Base-by-base conservation (phyloP, 352 stramenopile species). In the Globisporangium middletonii region DNA sequence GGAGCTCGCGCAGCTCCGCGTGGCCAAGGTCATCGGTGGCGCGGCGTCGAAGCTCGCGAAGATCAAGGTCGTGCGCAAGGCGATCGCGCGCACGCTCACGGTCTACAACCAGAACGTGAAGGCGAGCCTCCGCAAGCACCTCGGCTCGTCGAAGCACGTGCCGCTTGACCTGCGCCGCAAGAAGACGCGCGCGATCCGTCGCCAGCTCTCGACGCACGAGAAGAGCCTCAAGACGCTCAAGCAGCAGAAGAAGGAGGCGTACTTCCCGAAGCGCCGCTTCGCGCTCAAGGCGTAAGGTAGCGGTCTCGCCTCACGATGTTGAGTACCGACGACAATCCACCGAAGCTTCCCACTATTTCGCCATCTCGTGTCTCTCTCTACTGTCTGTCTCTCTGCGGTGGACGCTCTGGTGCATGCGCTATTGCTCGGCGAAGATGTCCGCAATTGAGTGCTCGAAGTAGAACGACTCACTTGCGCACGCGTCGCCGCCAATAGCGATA, bases 51-150 rank as follows among this genome's bases (percentile, higher is more conserved):
- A 99, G 92, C 95, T 99, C 63, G 92, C 95, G 74, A 99, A 99
- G 88, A 99, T 99, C 83, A 96, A 97, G 71, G 79, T 94, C 43
- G 97, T 99, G 23, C 97, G 98, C 82, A 99, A 99, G 79, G 97
- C 89, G 60, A 99, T 99, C 72, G 98, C 98, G 43, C 96, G 98
- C 67, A 92, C 99, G 45, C 83, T 99, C 60, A 99, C 98, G 59
- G 97, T 99, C 48, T 98, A 99, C 95, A 99, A 99, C 88, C 96
- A 99, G 85, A 98, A 94, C 74, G 92, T 99, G 78, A 99, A 99
- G 94, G 81, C 88, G 56, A 97, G 97, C 77, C 87, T 99, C 52
- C 94, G 96, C 55, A 92, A 97, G 68, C 83, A 96, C n/a, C 83
- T 91, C 53, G 89, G 88, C 64, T 90, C 83, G 77, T 91, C 86